Evolutionary conservation across 2,329 filamentous ascomycete species (phyloP), one percentile per base, ranked within the genome.

Genomic region (Colletotrichum agaves): DNA sequence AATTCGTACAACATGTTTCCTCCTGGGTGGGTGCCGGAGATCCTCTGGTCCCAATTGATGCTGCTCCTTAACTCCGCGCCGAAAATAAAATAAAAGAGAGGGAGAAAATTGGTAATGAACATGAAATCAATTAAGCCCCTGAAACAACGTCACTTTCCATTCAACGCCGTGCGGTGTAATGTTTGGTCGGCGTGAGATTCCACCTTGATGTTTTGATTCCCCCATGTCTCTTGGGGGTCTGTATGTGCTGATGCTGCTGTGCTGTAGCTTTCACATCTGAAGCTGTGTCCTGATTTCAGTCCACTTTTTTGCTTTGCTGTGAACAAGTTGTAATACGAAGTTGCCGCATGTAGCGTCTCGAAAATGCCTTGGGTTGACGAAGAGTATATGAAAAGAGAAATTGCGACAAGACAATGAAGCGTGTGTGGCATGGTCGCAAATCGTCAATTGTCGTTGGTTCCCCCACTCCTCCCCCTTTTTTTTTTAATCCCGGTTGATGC

Each of bases 171-270:
- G 27, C 27, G 8, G 8, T 7, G 6, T 19, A 11, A 15, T 13
- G 37, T 37, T n/a, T 17, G 33, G 19, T 39, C n/a, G 31, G n/a
- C 33, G 50, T 15, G 33, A 33, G 33, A 13, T 15, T 27, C 12
- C 10, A 12, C 8, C 10, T 8, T 53, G 19, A 19, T 35, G 33
- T 53, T 31, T 31, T 15, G 33, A 39, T 11, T 37, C 50, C 49
- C 52, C 7, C 23, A 55, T 55, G 8, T 27, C 31, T n/a, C 7
- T 59, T 15, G 11, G 41, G 41, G 47, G 52, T 49, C 41, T 59
- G 43, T 49, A 49, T 37, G 56, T 59, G 56, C 56, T 59, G 56
- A 3, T 41, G 46, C 56, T 41, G 56, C 23, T 59, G 56, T 21
- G 39, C 23, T 47, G 55, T 58, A 39, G 56, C 56, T 61, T 52